Evolutionary conservation across 768 basidiomycete genomes (phyloP).

Genomic region (Mycena belliarum): DNA sequence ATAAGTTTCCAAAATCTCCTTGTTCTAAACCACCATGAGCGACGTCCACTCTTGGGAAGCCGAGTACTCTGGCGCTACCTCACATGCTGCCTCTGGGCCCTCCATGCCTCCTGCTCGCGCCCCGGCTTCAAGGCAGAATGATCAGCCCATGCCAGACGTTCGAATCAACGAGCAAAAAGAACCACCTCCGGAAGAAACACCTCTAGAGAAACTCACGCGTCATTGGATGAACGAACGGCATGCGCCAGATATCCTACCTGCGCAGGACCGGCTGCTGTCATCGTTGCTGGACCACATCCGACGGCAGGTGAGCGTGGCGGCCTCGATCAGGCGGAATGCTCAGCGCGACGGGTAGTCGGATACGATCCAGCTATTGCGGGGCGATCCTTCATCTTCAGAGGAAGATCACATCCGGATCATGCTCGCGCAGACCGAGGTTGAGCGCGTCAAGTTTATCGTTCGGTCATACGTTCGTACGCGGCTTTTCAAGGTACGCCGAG

Average conservation of each 20-base stretch:
- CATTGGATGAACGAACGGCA: slow-evolving; percentile 88
- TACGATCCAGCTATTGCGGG: slow-evolving; percentile 71
- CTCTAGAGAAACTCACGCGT: slow-evolving; percentile 68
- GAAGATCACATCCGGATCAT: slow-evolving; percentile 93
- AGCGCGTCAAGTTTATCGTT: slow-evolving; percentile 90
- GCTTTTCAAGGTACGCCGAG: slow-evolving; percentile 69
- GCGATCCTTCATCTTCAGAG: slow-evolving; percentile 83
- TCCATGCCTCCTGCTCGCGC: slow-evolving; percentile 34
- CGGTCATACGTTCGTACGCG: slow-evolving; percentile 87
- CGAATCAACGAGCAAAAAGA: slow-evolving; percentile 19
- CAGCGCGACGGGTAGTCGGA: slow-evolving; percentile 63
- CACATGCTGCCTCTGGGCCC: slow-evolving; percentile 19
- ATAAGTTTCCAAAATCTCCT: slow-evolving; percentile 12
- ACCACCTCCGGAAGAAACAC: slow-evolving; percentile 46
- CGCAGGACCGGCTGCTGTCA: slow-evolving; percentile 68
- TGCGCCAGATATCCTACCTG: slow-evolving; percentile 76
- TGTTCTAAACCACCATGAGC: slow-evolving; percentile 6
- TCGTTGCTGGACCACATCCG: slow-evolving; percentile 73
- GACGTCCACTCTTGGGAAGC: slow-evolving; percentile 35
- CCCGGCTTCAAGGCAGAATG: slow-evolving; percentile 35
- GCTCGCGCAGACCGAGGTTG: slow-evolving; percentile 92
- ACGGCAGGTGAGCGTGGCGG: slow-evolving; percentile 65
- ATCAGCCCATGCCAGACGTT: slow-evolving; percentile 33
- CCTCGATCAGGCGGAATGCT: slow-evolving; percentile 8
- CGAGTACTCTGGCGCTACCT: slow-evolving; percentile 31